Evolutionary conservation across 352 stramenopile species (phyloP).

Genomic region (Globisporangium middletonii): DNA sequence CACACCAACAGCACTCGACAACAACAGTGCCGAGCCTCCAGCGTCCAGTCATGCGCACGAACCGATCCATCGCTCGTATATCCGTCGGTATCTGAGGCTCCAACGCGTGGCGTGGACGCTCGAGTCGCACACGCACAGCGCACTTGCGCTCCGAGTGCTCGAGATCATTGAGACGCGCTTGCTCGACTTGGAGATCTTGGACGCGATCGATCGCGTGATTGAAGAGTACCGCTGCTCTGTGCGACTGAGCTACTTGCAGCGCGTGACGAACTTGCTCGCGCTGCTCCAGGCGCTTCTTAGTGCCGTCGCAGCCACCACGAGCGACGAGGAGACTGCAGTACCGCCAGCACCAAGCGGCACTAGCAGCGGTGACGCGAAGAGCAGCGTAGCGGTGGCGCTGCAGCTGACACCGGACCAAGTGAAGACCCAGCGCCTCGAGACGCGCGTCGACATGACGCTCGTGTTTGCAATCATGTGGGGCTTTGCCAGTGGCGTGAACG

Average conservation of each 20-base stretch:
- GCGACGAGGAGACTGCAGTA: background rate
- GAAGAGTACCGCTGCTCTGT: constrained; percentile 24
- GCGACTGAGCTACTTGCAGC: constrained; percentile 28
- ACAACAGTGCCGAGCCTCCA: background rate
- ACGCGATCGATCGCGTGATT: constrained; percentile 17
- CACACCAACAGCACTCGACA: background rate
- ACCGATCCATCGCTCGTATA: constrained; percentile 21
- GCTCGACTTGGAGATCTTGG: constrained; percentile 19
- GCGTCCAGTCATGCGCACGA: background rate
- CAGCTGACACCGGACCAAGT: too few species aligned
- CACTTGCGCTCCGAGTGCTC: constrained; percentile 8
- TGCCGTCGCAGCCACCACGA: constrained; percentile 1
- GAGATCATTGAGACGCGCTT: constrained; percentile 20
- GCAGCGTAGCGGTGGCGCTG: too few species aligned
- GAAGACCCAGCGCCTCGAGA: constrained; percentile 6
- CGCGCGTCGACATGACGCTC: constrained; percentile 45
- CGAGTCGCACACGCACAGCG: background rate
- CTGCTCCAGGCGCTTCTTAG: constrained; percentile 39
- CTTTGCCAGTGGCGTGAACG: constrained; percentile 23
- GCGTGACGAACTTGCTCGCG: constrained; percentile 32
- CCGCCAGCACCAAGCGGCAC: background rate
- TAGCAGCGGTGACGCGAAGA: background rate
- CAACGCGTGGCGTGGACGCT: constrained; percentile 7
- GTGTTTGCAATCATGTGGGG: constrained; percentile 53
- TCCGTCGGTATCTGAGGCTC: constrained; percentile 22